These are phyloP conservation scores for Acanthamoeba sp. DNA, from an alignment of 208 protist genomes.

Conservation along the genomic window DNA sequence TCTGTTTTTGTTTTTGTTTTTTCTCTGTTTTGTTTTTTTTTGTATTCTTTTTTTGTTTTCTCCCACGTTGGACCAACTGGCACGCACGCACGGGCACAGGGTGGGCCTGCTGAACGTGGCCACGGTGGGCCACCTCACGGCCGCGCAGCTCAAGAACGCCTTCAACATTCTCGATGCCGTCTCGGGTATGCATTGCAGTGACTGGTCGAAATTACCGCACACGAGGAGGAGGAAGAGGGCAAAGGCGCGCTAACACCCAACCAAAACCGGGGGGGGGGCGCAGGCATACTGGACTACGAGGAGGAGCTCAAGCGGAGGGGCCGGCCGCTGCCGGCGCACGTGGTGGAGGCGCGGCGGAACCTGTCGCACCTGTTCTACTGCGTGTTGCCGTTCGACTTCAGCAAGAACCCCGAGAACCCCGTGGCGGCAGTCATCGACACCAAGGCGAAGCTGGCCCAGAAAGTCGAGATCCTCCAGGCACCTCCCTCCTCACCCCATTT, in stretches of 20 bases:
- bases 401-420: background rate
- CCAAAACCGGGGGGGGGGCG: too few species aligned
- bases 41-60: too few species aligned
- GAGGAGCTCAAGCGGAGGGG: background rate
- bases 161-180: background rate
- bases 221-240: too few species aligned
- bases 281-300: background rate
- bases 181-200: background rate
- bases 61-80: too few species aligned
- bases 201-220: background rate
- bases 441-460: background rate
- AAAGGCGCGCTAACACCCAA: too few species aligned
- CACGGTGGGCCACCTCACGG: background rate
- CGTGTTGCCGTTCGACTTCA: conserved; percentile 53
- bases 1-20: background rate
- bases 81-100: background rate
- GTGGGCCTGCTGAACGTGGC: background rate
- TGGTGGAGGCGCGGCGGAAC: background rate
- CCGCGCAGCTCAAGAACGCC: background rate
- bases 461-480: background rate
- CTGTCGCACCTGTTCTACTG: conserved; percentile 24
- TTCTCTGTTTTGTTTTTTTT: too few species aligned
- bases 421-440: background rate
- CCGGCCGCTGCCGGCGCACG: background rate
- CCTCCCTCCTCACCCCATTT: background rate